phyloP scores from a whole-genome alignment of 2,329 filamentous ascomycete genomes.

The Aulographum hederae region DNA sequence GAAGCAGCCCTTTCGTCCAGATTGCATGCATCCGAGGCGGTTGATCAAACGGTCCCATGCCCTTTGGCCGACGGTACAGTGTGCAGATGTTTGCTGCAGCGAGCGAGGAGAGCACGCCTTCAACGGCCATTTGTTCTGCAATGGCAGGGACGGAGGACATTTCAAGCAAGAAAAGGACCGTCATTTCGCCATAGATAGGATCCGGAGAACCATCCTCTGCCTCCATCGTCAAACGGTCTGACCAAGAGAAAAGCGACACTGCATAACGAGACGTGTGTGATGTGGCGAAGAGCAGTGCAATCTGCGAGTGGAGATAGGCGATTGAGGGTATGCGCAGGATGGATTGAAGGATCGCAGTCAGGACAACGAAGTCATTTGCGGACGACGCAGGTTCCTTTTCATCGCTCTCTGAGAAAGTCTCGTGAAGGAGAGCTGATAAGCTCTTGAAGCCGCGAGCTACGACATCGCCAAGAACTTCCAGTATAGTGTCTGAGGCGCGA shows the following conservation, averaged over 20 bases:
- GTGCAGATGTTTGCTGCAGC: slow-evolving; percentile 62
- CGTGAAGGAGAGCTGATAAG: slow-evolving; percentile 66
- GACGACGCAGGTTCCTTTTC: too few species aligned
- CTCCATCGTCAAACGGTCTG: slow-evolving; percentile 57
- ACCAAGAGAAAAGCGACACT: slow-evolving; percentile 81
- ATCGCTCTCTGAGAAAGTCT: too few species aligned
- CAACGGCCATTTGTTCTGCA: slow-evolving; percentile 78
- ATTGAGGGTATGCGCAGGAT: slow-evolving; percentile 64
- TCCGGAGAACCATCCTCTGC: slow-evolving; percentile 38
- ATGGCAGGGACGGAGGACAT: slow-evolving; percentile 64
- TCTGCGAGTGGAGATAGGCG: slow-evolving; percentile 37
- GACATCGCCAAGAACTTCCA: slow-evolving; percentile 64
- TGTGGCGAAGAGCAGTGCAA: slow-evolving; percentile 32
- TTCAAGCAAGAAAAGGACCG: slow-evolving; percentile 72
- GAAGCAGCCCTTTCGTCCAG: slow-evolving; percentile 77
- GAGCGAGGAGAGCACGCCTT: slow-evolving; percentile 65
- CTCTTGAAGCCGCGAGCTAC: slow-evolving; percentile 70
- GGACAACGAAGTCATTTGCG: slow-evolving; percentile 59
- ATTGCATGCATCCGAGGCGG: slow-evolving; percentile 65
- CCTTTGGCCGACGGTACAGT: slow-evolving; percentile 49
- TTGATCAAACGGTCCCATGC: slow-evolving; percentile 64
- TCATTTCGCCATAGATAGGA: slow-evolving; percentile 85
- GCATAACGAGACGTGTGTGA: slow-evolving; percentile 61
- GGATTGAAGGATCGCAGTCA: slow-evolving; percentile 77
- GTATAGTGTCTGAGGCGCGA: slow-evolving; percentile 22